Percentiles rank a stretch among this genome's conserved stretches.
These are phyloP conservation scores for Camellia oleifera DNA, from an alignment of 179 eudicot species.

Conservation along the genomic window DNA sequence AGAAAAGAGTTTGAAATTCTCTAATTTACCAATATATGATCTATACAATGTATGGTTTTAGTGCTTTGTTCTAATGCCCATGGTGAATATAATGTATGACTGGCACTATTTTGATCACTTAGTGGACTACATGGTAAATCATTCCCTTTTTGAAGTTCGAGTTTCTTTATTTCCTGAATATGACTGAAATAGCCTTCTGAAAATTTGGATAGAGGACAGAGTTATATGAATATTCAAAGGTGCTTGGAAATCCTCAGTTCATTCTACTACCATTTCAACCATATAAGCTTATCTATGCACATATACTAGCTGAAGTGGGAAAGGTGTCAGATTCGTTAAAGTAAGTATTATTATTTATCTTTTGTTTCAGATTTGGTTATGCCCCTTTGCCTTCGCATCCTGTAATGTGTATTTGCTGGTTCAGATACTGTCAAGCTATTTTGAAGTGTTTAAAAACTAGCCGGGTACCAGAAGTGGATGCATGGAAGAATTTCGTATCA, in stretches of 20 bases:
- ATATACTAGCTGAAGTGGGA: slow-evolving; percentile 97
- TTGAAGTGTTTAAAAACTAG: slow-evolving; percentile 61
- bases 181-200: not conserved
- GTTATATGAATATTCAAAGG: slow-evolving; percentile 83
- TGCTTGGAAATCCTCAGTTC: slow-evolving; percentile 90
- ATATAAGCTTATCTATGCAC: slow-evolving; percentile 88
- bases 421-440: slow-evolving; percentile 85
- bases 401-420: slow-evolving; percentile 11
- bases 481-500: slow-evolving; percentile 48
- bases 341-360: slow-evolving; percentile 37
- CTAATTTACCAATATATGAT: not conserved
- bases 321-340: slow-evolving; percentile 80
- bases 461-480: slow-evolving; percentile 60
- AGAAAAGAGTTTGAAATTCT: not conserved
- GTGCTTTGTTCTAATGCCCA: not conserved
- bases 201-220: slow-evolving; percentile 72
- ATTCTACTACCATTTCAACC: slow-evolving; percentile 79
- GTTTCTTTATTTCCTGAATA: not conserved
- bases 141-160: not conserved
- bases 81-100: not conserved
- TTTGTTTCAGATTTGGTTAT: not conserved
- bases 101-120: not conserved
- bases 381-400: slow-evolving; percentile 15
- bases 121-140: not conserved
- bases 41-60: not conserved